Conservation (phyloP, 1,284 basidiomycete species). For the Pisolithus thermaeus region DNA sequence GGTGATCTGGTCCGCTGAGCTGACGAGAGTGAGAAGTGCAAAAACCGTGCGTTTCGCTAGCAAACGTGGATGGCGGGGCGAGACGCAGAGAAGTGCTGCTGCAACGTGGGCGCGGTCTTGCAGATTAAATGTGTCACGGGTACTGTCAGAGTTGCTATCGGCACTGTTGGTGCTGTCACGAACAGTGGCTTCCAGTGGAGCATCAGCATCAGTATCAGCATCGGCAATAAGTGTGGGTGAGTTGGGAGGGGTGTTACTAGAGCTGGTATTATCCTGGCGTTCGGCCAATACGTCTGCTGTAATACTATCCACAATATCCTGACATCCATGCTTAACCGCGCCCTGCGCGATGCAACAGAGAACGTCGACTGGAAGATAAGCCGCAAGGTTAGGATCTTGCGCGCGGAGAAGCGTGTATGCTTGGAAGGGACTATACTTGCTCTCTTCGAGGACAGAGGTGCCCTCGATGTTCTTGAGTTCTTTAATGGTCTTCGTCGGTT, state of each 20-base stretch:
- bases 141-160: too few relatives aligned
- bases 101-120: slow-evolving; percentile 24
- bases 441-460: slow-evolving; percentile 10
- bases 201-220: not conserved
- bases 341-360: slow-evolving; percentile 25
- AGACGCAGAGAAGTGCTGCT: slow-evolving; percentile 20
- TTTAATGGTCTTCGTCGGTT: slow-evolving; percentile 14
- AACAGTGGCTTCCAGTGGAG: not conserved
- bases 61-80: slow-evolving; percentile 14
- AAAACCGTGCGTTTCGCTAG: slow-evolving; percentile 17
- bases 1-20: slow-evolving; percentile 2
- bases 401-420: slow-evolving; percentile 24
- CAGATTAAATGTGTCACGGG: slow-evolving; percentile 1
- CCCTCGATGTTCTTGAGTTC: slow-evolving; percentile 7
- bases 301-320: slow-evolving; percentile 29
- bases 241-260: not conserved
- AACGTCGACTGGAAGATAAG: slow-evolving; percentile 22
- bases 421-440: slow-evolving; percentile 21
- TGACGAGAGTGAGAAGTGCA: slow-evolving; percentile 23
- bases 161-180: not conserved
- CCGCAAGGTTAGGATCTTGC: slow-evolving; percentile 17
- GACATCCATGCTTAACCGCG: slow-evolving; percentile 27
- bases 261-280: not conserved
- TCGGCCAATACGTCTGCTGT: slow-evolving; percentile 31
- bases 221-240: not conserved